Evolutionary conservation across 345 rosid genomes (phyloP).

Genomic region (Eucalyptus sp.): DNA sequence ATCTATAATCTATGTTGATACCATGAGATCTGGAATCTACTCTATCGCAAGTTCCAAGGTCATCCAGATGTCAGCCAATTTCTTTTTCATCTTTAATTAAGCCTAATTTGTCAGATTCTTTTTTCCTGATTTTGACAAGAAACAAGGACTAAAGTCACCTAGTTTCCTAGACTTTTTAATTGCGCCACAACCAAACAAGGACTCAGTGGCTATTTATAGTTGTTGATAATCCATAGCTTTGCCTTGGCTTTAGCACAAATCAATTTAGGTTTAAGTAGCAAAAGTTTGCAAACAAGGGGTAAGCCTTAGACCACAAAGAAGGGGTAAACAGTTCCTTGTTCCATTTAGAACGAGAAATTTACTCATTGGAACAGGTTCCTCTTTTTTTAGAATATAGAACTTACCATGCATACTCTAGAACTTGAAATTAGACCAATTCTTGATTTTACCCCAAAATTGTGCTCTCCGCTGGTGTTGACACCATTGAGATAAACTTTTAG

Average conservation of each 20-base stretch:
- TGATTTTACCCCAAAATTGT: background rate
- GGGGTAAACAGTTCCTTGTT: background rate
- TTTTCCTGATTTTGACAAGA: background rate
- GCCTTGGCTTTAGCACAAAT: background rate
- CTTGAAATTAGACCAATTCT: background rate
- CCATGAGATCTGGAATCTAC: background rate
- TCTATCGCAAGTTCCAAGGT: background rate
- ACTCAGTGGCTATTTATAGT: background rate
- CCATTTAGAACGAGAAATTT: background rate
- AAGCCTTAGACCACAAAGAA: background rate
- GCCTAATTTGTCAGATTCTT: background rate
- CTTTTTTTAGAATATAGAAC: too few relatives aligned
- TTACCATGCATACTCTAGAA: too few relatives aligned
- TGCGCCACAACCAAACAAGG: background rate
- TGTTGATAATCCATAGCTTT: background rate
- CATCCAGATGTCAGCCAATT: background rate
- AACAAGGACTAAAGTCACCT: background rate
- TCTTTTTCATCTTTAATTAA: background rate
- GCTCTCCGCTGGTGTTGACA: conserved; percentile 42
- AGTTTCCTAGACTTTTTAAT: background rate
- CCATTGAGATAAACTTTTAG: conserved; percentile 97
- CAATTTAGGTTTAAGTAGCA: background rate
- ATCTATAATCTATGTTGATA: background rate
- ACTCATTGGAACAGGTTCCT: rapidly evolving
- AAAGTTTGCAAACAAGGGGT: background rate